Conservation (phyloP, 257 asterid genomes). For the Przewalskia tangutica region DNA sequence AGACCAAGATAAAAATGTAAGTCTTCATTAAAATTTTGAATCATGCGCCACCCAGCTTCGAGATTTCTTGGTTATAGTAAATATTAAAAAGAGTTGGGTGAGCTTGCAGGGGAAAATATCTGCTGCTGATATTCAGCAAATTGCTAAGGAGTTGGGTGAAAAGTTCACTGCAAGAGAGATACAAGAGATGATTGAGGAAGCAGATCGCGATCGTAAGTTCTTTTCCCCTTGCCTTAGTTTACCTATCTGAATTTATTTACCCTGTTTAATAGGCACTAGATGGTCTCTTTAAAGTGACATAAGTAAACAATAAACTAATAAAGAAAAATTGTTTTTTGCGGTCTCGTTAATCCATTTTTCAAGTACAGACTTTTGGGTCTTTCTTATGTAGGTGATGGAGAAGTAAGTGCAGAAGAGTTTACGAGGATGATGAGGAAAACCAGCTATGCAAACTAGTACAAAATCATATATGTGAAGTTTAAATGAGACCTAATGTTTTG, state of each 20-base stretch:
- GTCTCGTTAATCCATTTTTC: neutral
- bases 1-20: conserved; percentile 83
- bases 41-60: neutral
- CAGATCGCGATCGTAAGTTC: conserved; percentile 86
- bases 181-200: conserved; percentile 89
- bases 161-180: conserved; percentile 60
- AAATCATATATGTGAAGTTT: neutral
- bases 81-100: neutral
- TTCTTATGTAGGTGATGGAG: conserved; percentile 67
- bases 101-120: conserved; percentile 70
- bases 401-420: conserved; percentile 73
- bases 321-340: neutral
- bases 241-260: neutral
- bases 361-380: neutral
- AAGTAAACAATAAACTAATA: neutral
- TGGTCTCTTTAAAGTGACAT: neutral
- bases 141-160: conserved; percentile 76
- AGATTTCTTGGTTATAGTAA: neutral
- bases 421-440: conserved; percentile 89
- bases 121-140: conserved; percentile 74
- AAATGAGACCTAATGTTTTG: neutral
- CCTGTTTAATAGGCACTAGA: neutral
- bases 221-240: neutral
- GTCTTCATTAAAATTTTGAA: neutral
- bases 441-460: conserved; percentile 49